Base-by-base conservation (phyloP, 2,329 filamentous ascomycete genomes). In the Colletotrichum ledebouriae region DNA sequence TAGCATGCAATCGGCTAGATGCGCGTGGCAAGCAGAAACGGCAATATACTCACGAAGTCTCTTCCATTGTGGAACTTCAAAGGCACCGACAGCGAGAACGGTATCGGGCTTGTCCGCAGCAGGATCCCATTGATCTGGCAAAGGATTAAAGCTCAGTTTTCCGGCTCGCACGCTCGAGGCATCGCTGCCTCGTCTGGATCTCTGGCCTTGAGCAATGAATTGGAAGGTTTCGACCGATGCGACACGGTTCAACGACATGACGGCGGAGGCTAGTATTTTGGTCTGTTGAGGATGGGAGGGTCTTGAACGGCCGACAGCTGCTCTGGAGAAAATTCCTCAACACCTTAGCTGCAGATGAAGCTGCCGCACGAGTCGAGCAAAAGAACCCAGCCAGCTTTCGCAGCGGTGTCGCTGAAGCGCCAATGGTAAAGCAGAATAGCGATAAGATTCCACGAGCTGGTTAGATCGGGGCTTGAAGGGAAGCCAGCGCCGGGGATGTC, bases 41-140 rank as follows among this genome's bases (percentile, higher is more conserved):
- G 29, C 13, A 37, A 37, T 50, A 15, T 15, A 81, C 85, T 75
- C 76, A 87, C 85, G 76, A 60, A 85, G 75, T 71, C 85, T 80
- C 76, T 85, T 87, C 85, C 85, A 87, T 70, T 75, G 77, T 34
- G 85, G 83, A 33, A 87, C 85, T 71, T 87, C 83, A 69, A 87
- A 87, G 12, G 85, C 85, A 4, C 83, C 82, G 10, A 87, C 79
- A 5, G 84, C 80, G 56, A 83, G 80, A n/a, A 79, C 76, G 64
- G 80, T 79, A 34, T 82, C 79, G n/a, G 79, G 73, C 15, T 78
- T 77, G 56, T 76, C 73, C 42, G 78, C 75, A 4, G 79, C 75
- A 34, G 83, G 81, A 72, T 86, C 80, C 81, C 83, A 86, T 65
- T 82, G 81, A 62, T 86, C 82, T 4, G 85, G 85, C 20, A 87